Conservation (phyloP, 352 stramenopile species). For the Pythium aristosporum region DNA sequence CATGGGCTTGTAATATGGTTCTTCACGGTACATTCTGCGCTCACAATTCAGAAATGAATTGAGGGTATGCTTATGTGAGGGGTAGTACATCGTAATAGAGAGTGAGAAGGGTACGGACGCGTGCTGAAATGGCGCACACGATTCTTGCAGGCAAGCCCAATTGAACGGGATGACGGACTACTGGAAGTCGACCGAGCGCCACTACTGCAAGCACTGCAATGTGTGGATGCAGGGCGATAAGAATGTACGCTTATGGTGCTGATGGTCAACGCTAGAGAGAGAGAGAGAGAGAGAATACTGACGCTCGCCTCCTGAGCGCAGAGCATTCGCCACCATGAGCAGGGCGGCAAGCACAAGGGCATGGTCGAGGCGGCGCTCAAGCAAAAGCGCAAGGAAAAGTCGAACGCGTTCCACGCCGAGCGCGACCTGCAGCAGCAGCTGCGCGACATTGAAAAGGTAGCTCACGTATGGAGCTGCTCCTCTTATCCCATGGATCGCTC, state of each 20-base stretch:
- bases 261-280: no score
- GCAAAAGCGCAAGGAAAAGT: conserved; percentile 69
- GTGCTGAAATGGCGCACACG: background rate
- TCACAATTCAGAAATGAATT: conserved; percentile 30
- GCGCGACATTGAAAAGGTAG: conserved; percentile 64
- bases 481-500: background rate
- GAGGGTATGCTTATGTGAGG: conserved; percentile 8
- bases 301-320: conserved; percentile 22
- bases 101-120: conserved; percentile 5
- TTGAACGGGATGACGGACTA: conserved; percentile 54
- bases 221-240: conserved; percentile 84
- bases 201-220: conserved; percentile 90
- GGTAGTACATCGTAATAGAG: conserved; percentile 1
- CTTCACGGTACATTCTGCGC: background rate
- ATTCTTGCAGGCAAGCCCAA: background rate
- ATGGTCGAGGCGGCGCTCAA: conserved; percentile 71
- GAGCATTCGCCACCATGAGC: conserved; percentile 84
- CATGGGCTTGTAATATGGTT: conserved; percentile 12
- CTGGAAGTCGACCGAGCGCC: conserved; percentile 62
- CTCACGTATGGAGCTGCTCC: background rate
- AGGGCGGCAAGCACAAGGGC: conserved; percentile 73
- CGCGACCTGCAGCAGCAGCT: conserved; percentile 66
- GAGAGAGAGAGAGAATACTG: background rate
- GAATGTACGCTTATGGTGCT: conserved; percentile 5
- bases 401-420: conserved; percentile 51